Conservation (phyloP, 495 filamentous ascomycete species). For the Tuber borchii region DNA sequence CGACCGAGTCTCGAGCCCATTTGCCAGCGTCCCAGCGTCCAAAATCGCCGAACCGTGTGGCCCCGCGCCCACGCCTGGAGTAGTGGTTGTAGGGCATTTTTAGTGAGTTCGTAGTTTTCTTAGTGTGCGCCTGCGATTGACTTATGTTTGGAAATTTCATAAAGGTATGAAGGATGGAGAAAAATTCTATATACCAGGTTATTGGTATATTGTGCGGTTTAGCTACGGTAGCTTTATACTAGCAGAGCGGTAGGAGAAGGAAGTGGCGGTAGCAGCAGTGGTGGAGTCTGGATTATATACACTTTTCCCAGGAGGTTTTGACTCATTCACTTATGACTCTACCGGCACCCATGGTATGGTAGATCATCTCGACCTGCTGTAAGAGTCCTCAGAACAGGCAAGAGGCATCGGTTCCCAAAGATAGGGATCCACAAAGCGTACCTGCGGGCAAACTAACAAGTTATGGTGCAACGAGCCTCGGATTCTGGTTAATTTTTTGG, state of each 20-base stretch:
- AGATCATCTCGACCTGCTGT: background rate
- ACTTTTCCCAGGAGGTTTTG: background rate
- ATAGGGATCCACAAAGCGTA: background rate
- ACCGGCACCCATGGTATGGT: background rate
- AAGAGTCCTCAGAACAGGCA: background rate
- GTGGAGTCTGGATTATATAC: background rate
- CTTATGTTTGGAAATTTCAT: background rate
- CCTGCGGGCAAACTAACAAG: too few species aligned
- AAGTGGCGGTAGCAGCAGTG: background rate
- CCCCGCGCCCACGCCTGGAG: background rate
- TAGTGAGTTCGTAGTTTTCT: background rate
- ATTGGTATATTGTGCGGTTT: background rate
- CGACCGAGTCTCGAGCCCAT: background rate
- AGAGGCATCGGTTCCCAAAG: background rate
- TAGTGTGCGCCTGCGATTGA: background rate
- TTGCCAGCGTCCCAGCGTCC: background rate
- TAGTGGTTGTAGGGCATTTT: background rate
- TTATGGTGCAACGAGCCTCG: too few species aligned
- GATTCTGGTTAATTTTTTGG: too few species aligned
- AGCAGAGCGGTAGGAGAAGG: background rate
- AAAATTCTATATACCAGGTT: background rate
- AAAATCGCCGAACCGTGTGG: background rate
- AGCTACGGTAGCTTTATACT: background rate
- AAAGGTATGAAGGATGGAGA: background rate
- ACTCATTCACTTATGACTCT: background rate